Percentiles rank a stretch among this genome's conserved stretches.
Evolutionary conservation across 2,329 filamentous ascomycete species (phyloP).

Genomic region (Gaeumannomyces tritici): DNA sequence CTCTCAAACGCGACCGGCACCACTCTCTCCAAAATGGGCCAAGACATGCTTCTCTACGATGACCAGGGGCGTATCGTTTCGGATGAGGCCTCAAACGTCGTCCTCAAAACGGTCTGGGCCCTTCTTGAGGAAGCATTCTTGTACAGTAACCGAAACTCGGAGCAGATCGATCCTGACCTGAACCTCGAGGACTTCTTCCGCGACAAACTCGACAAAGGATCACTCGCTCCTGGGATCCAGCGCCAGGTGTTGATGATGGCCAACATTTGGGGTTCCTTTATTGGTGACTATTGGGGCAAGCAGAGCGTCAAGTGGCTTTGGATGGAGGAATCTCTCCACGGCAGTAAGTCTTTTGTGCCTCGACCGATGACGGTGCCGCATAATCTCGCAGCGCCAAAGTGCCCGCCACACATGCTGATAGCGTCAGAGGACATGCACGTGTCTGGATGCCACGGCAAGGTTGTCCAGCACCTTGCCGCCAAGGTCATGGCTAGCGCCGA

Average conservation of each 20-base stretch:
- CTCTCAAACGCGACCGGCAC: conserved; percentile 39
- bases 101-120: conserved; percentile 25
- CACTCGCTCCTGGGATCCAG: conserved; percentile 38
- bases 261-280: conserved; percentile 39
- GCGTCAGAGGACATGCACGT: conserved; percentile 1
- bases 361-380: neutral
- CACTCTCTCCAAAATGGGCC: conserved; percentile 23
- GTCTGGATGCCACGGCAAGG: neutral
- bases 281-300: conserved; percentile 24
- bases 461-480: neutral
- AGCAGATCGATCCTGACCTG: neutral
- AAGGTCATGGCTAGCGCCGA: neutral
- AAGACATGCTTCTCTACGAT: neutral
- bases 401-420: neutral
- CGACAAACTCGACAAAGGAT: conserved; percentile 33
- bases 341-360: neutral
- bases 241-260: conserved; percentile 10
- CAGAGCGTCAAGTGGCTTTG: conserved; percentile 49
- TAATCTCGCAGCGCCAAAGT: too few species aligned
- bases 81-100: neutral
- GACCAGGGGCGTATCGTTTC: neutral
- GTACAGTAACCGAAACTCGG: neutral
- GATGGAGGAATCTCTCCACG: conserved; percentile 28
- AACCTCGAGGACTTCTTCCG: conserved; percentile 39
- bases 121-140: conserved; percentile 15